phyloP scores from a whole-genome alignment of 73 alveolate species.

The Tetrahymena thermophila region DNA sequence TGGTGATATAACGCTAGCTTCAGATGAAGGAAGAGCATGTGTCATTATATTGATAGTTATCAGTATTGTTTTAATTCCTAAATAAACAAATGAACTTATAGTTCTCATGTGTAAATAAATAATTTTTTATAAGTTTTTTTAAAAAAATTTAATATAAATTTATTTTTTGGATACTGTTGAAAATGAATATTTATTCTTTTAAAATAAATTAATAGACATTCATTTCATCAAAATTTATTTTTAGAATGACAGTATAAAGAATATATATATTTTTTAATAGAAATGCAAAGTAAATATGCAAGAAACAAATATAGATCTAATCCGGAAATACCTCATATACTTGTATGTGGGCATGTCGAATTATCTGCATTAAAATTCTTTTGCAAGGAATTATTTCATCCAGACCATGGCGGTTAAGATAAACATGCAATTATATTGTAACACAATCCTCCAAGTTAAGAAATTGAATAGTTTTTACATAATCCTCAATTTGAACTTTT shows the following conservation, averaged over 20 bases:
- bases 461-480: constrained; percentile 81
- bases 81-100: constrained; percentile 80
- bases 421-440: constrained; percentile 85
- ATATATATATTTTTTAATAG: background rate
- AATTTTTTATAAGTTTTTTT: background rate
- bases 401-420: constrained; percentile 90
- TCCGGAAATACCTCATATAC: constrained; percentile 92
- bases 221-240: background rate
- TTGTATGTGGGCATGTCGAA: constrained; percentile 84
- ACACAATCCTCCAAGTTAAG: constrained; percentile 82
- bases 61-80: constrained; percentile 80
- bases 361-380: constrained; percentile 76
- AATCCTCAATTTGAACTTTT: constrained; percentile 78
- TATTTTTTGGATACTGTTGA: too few species aligned
- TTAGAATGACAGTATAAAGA: background rate
- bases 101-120: constrained; percentile 51
- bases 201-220: too few species aligned
- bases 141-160: too few species aligned
- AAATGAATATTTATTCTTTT: too few species aligned
- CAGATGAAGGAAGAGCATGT: constrained; percentile 82
- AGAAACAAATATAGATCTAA: constrained; percentile 80
- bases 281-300: constrained; percentile 80
- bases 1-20: constrained; percentile 87
- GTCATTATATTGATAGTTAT: constrained; percentile 69
- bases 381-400: constrained; percentile 91